Conservation (phyloP, 176 grass and related monocot species). For the Echinochloa phyllopogon region DNA sequence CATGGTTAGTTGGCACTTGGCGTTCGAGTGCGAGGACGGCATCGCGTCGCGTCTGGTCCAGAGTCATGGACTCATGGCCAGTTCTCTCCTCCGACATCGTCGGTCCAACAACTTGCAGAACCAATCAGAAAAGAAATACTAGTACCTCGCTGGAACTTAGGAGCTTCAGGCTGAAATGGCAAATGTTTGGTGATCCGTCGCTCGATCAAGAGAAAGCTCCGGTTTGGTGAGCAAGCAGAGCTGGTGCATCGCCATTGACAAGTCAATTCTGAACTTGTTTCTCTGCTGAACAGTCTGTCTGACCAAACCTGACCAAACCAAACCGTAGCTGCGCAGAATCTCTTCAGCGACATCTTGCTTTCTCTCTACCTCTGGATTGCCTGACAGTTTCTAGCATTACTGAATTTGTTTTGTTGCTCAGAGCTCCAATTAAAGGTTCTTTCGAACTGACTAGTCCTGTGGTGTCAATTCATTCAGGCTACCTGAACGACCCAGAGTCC, state of each 20-base stretch:
- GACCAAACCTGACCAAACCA: slow-evolving; percentile 16
- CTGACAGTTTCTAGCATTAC: background rate
- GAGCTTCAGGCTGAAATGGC: background rate
- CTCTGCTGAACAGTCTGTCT: background rate
- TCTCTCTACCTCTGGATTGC: background rate
- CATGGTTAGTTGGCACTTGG: slow-evolving; percentile 15
- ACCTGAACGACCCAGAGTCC: slow-evolving; percentile 80
- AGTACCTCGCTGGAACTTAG: background rate
- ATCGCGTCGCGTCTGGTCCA: background rate
- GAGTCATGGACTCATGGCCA: background rate
- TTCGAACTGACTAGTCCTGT: slow-evolving; percentile 1
- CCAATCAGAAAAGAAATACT: background rate
- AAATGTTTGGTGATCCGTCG: slow-evolving; percentile 30
- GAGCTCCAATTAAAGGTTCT: background rate
- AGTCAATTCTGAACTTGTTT: background rate
- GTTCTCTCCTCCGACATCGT: slow-evolving; percentile 3
- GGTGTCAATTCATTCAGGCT: slow-evolving; percentile 50
- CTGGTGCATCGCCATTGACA: background rate
- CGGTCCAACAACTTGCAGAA: slow-evolving; percentile 1
- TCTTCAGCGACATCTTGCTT: background rate
- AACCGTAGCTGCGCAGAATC: background rate
- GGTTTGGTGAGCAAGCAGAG: slow-evolving; percentile 15
- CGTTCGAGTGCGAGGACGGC: slow-evolving; percentile 10
- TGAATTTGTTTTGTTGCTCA: background rate
- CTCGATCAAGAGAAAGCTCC: background rate